Evolutionary conservation across 2,329 filamentous ascomycete species (phyloP).

Genomic region (Sclerotinia glacialis): DNA sequence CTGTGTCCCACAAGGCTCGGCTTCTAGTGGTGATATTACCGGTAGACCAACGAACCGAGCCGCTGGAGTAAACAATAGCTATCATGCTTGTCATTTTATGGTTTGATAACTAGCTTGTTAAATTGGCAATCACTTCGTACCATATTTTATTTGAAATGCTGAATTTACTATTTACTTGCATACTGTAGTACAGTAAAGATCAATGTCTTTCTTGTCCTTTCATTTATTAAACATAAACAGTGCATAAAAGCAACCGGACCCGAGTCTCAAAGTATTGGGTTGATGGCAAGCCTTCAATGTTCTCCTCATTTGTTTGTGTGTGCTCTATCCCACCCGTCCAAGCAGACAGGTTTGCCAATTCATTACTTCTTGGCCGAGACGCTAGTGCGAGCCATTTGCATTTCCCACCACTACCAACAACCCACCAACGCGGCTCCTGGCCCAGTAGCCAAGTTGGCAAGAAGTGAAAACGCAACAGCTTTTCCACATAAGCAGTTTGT

Average conservation of each 20-base stretch:
- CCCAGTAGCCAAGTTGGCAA: neutral
- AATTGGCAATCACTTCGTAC: neutral
- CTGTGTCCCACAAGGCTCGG: neutral
- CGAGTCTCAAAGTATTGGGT: neutral
- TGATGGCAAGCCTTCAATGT: too few relatives aligned
- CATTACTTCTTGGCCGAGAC: neutral
- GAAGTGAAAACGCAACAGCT: neutral
- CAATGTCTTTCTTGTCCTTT: neutral
- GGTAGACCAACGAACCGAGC: neutral
- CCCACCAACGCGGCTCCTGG: slow-evolving; percentile 17
- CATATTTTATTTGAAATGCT: neutral
- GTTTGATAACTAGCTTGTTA: neutral
- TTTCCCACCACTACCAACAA: slow-evolving; percentile 16
- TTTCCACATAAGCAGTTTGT: slow-evolving; percentile 5
- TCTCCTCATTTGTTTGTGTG: neutral
- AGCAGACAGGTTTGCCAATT: neutral
- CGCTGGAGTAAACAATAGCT: neutral
- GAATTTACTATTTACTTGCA: neutral
- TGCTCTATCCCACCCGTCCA: neutral
- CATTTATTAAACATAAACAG: neutral
- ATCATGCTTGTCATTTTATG: neutral
- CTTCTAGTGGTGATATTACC: neutral
- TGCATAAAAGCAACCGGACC: neutral
- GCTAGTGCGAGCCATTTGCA: slow-evolving; percentile 13
- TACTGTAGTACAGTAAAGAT: neutral